Evolutionary conservation across 1,284 basidiomycete species (phyloP).

Genomic region (Ceratobasidium sp.): DNA sequence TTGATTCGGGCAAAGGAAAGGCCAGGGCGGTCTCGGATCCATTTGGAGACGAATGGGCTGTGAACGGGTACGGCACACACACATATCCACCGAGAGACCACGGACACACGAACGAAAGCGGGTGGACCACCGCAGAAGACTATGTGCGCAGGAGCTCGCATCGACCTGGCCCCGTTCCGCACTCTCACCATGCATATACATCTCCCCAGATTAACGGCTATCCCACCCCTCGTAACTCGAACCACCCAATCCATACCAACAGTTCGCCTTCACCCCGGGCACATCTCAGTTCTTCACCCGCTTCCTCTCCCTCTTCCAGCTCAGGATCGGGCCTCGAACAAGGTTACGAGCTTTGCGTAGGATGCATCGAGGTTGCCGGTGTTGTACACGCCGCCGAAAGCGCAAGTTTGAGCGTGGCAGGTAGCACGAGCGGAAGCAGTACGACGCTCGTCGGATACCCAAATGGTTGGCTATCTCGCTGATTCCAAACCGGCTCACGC

Average conservation of each 20-base stretch:
- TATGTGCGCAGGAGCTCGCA: conserved; percentile 10
- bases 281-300: conserved; percentile 44
- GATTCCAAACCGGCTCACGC: neutral
- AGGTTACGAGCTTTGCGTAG: conserved; percentile 83
- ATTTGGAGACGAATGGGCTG: conserved; percentile 31
- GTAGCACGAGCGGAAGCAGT: conserved; percentile 20
- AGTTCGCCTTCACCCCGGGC: conserved; percentile 34
- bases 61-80: conserved; percentile 5
- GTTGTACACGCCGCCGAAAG: conserved; percentile 73
- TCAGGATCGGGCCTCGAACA: conserved; percentile 50
- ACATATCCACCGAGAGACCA: conserved; percentile 28
- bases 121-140: conserved; percentile 23
- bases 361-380: conserved; percentile 77
- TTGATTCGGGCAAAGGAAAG: conserved; percentile 54
- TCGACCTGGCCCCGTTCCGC: conserved; percentile 36
- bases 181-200: conserved; percentile 25
- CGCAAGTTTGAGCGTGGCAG: conserved; percentile 29
- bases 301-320: conserved; percentile 50
- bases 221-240: neutral
- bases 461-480: neutral
- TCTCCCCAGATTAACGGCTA: conserved; percentile 16
- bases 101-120: neutral
- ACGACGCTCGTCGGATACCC: conserved; percentile 29
- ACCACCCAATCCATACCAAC: conserved; percentile 10
- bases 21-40: conserved; percentile 44